Evolutionary conservation across 257 asterid genomes (phyloP).

Genomic region (Penstemon newberryi): DNA sequence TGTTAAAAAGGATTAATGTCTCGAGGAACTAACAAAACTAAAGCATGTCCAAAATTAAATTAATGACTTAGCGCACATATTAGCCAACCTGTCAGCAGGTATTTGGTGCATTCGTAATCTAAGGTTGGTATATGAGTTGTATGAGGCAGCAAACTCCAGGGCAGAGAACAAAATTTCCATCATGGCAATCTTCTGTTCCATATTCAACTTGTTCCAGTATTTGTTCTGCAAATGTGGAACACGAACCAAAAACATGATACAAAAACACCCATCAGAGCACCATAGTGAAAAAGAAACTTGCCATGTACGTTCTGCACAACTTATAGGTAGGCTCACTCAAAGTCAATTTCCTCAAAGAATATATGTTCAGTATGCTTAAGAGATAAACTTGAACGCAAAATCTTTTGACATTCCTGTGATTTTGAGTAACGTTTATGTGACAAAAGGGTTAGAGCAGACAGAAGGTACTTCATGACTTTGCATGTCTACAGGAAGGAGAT

Average conservation of each 20-base stretch:
- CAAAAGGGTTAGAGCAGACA: slow-evolving; percentile 13
- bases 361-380: slow-evolving; percentile 8
- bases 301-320: slow-evolving; percentile 9
- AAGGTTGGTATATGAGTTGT: slow-evolving; percentile 85
- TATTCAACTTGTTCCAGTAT: slow-evolving; percentile 82
- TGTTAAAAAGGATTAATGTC: slow-evolving; percentile 16
- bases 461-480: slow-evolving; percentile 13
- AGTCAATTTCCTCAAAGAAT: slow-evolving; percentile 21
- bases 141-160: slow-evolving; percentile 95
- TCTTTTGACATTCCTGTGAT: slow-evolving; percentile 16
- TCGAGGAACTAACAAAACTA: slow-evolving; percentile 21
- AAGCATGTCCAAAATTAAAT: slow-evolving; percentile 24
- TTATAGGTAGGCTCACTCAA: slow-evolving; percentile 14
- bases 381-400: slow-evolving; percentile 2
- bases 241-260: slow-evolving; percentile 24
- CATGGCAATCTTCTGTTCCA: slow-evolving; percentile 68
- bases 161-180: slow-evolving; percentile 90
- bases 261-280: slow-evolving; percentile 24
- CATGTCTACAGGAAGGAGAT: slow-evolving; percentile 22
- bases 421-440: slow-evolving; percentile 17
- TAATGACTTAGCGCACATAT: slow-evolving; percentile 13
- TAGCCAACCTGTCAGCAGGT: slow-evolving; percentile 75
- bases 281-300: not conserved
- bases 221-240: slow-evolving; percentile 64
- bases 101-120: slow-evolving; percentile 83